phyloP scores from a whole-genome alignment of 352 stramenopile species.

The Phytophthora pistaciae region DNA sequence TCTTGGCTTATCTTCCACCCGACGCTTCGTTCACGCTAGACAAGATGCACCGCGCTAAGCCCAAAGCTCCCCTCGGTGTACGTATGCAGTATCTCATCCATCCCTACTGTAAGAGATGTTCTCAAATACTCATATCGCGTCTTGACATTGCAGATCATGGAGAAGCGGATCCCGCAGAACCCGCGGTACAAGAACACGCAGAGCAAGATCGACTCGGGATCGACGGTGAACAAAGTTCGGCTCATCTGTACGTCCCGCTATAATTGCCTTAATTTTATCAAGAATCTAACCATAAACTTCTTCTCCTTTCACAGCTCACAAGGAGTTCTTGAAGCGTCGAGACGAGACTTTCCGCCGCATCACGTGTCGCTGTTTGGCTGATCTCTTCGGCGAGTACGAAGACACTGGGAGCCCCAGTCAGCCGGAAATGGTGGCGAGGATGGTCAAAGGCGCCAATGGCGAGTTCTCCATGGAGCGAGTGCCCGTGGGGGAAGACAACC shows the following conservation, averaged over 20 bases:
- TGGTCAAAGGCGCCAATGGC: slow-evolving; percentile 74
- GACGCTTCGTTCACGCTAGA: not conserved
- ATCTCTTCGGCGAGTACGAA: slow-evolving; percentile 84
- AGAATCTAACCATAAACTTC: not conserved
- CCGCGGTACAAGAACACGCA: slow-evolving; percentile 82
- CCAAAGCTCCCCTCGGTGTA: too few species aligned
- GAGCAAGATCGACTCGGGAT: slow-evolving; percentile 81
- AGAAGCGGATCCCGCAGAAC: slow-evolving; percentile 83
- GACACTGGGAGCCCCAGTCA: slow-evolving; percentile 52
- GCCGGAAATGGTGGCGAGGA: slow-evolving; percentile 79
- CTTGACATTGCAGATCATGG: slow-evolving; percentile 57
- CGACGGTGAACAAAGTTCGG: slow-evolving; percentile 81
- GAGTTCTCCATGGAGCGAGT: slow-evolving; percentile 80
- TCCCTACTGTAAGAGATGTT: too few species aligned
- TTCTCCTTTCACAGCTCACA: slow-evolving; percentile 50
- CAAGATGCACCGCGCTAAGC: too few species aligned
- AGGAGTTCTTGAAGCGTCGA: slow-evolving; percentile 84
- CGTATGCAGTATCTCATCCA: too few species aligned
- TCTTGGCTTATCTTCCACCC: slow-evolving; percentile 6
- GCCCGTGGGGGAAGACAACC: slow-evolving; percentile 47
- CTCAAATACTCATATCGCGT: too few species aligned
- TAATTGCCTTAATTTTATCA: too few species aligned
- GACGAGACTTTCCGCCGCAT: slow-evolving; percentile 85
- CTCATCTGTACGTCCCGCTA: slow-evolving; percentile 73
- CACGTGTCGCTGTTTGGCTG: slow-evolving; percentile 67